Evolutionary conservation across 345 rosid species (phyloP).

Genomic region (Dipteronia dyeriana): DNA sequence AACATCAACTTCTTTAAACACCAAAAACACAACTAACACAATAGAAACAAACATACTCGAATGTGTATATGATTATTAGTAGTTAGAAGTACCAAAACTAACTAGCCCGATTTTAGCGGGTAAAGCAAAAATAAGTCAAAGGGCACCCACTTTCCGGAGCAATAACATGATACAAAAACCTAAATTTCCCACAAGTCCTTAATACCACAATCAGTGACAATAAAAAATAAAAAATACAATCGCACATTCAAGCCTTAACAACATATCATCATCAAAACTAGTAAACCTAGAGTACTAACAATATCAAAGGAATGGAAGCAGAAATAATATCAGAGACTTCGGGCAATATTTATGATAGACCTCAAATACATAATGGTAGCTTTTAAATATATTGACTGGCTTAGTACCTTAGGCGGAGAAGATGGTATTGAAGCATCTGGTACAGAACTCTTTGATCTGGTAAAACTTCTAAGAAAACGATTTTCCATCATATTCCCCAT

Average conservation of each 20-base stretch:
- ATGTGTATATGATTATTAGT: background rate
- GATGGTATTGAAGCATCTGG: slow-evolving; percentile 69
- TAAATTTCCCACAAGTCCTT: slow-evolving; percentile 1
- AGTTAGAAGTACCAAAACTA: background rate
- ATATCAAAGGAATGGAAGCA: background rate
- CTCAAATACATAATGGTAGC: slow-evolving; percentile 4
- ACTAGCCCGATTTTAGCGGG: background rate
- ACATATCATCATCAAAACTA: slow-evolving; percentile 1
- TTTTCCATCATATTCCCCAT: slow-evolving; percentile 91
- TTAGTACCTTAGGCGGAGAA: slow-evolving; percentile 73
- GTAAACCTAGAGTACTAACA: background rate
- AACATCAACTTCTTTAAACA: background rate
- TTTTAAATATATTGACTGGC: slow-evolving; percentile 15
- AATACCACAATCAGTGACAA: background rate
- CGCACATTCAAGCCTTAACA: background rate
- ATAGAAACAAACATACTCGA: background rate
- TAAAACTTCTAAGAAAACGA: slow-evolving; percentile 72
- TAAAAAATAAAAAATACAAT: background rate
- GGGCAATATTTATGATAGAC: background rate
- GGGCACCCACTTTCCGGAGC: background rate
- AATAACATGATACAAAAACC: background rate
- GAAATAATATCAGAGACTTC: background rate
- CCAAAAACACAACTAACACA: background rate
- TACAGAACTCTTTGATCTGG: slow-evolving; percentile 59
- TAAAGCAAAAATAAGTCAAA: background rate